A percentile compares a stretch with the other conserved stretches of the same genome.
phyloP scores from a whole-genome alignment of 2,329 filamentous ascomycete genomes.

The Aspergillus ruber region DNA sequence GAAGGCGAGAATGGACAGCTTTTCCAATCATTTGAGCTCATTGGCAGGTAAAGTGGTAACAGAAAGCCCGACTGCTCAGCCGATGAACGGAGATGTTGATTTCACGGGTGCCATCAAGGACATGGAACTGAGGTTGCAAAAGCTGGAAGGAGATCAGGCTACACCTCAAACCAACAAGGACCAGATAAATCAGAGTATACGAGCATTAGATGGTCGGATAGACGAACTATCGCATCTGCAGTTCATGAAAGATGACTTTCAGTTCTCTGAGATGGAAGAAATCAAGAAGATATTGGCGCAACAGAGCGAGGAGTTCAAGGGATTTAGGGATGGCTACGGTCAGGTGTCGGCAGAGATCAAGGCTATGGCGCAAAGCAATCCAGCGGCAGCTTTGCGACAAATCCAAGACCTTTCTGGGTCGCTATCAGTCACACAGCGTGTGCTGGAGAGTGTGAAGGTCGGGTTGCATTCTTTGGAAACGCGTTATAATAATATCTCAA shows the following conservation, averaged over 20 bases:
- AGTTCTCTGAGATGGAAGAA: constrained; percentile 14
- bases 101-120: background rate
- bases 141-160: background rate
- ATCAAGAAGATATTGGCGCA: constrained; percentile 6
- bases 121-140: background rate
- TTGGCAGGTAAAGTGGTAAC: background rate
- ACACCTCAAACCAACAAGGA: background rate
- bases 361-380: background rate
- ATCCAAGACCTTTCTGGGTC: constrained; percentile 2
- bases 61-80: background rate
- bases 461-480: constrained; percentile 37
- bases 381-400: background rate
- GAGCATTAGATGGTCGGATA: constrained; percentile 3
- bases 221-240: constrained; percentile 10
- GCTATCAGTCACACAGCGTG: constrained; percentile 4
- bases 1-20: background rate
- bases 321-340: background rate
- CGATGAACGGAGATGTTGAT: background rate
- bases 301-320: constrained; percentile 3
- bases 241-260: constrained; percentile 16
- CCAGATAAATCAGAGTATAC: background rate
- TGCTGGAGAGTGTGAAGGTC: constrained; percentile 11
- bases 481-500: constrained; percentile 46
- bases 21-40: background rate
- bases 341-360: background rate